These are phyloP conservation scores for Maudiozyma saulgeensis DNA, from an alignment of 805 yeast genomes.

Conservation along the genomic window DNA sequence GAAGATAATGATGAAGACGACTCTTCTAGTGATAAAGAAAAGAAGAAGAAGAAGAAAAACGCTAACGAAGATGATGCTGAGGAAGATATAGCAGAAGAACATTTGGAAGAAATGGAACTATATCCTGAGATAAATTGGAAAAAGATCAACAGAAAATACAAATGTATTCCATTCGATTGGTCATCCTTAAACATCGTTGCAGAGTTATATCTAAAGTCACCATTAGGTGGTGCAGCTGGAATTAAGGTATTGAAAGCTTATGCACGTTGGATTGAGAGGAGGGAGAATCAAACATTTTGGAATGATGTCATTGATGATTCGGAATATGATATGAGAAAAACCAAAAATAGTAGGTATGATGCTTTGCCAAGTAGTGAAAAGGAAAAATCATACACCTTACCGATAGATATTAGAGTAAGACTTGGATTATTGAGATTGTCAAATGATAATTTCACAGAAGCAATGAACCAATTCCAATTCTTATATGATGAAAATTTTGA, in stretches of 20 bases:
- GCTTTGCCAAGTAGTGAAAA: constrained; percentile 32
- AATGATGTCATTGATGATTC: constrained; percentile 50
- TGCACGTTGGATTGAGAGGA: constrained; percentile 72
- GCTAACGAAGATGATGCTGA: constrained; percentile 8
- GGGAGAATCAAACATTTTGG: constrained; percentile 46
- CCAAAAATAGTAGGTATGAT: constrained; percentile 36
- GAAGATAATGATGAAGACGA: constrained; percentile 10
- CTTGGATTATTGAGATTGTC: constrained; percentile 66
- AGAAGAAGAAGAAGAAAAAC: constrained; percentile 3
- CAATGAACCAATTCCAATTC: constrained; percentile 55
- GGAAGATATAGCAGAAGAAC: constrained; percentile 7
- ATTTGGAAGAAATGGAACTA: constrained; percentile 18
- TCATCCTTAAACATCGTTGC: constrained; percentile 76
- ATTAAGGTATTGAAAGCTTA: constrained; percentile 56
- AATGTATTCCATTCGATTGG: constrained; percentile 65
- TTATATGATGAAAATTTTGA: constrained; percentile 47
- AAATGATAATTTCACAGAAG: constrained; percentile 56
- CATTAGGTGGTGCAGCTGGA: constrained; percentile 52
- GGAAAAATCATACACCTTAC: constrained; percentile 41
- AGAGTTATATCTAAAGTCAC: constrained; percentile 57
- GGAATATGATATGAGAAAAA: constrained; percentile 73
- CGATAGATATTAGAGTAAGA: constrained; percentile 81
- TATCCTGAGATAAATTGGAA: constrained; percentile 25
- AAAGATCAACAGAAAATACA: constrained; percentile 21
- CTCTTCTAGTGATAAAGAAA: constrained; percentile 9